Evolutionary conservation across 2,329 filamentous ascomycete species (phyloP).

Genomic region (Hypomyces rosellus): DNA sequence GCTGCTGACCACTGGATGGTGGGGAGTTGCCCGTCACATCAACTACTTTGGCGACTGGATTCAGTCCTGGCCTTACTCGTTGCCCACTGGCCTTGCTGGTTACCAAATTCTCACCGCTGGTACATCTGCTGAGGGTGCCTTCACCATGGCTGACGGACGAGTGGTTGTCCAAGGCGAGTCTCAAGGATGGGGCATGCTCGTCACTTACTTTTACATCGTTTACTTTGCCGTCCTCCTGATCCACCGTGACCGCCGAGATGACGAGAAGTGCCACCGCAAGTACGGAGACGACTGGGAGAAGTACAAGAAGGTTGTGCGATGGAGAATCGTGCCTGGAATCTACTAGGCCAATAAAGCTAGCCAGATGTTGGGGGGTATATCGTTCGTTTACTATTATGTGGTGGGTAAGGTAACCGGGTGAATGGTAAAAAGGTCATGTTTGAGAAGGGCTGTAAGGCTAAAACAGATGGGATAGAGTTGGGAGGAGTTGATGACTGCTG

Average conservation of each 20-base stretch:
- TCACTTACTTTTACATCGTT: conserved; percentile 91
- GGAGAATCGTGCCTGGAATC: conserved; percentile 75
- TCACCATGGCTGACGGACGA: conserved; percentile 52
- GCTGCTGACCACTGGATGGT: conserved; percentile 83
- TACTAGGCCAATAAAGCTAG: conserved; percentile 48
- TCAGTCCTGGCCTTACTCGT: conserved; percentile 83
- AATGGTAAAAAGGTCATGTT: background rate
- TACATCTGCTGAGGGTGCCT: conserved; percentile 42
- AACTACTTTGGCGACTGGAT: conserved; percentile 96
- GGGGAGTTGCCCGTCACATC: conserved; percentile 86
- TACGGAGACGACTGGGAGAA: conserved; percentile 89
- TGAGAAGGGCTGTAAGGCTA: too few relatives aligned
- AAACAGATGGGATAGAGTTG: background rate
- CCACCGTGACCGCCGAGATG: conserved; percentile 80
- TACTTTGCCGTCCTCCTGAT: conserved; percentile 86
- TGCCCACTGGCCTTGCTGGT: conserved; percentile 80
- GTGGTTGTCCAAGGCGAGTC: conserved; percentile 66
- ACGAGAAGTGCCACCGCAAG: conserved; percentile 85
- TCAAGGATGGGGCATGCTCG: conserved; percentile 74
- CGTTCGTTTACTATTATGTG: background rate
- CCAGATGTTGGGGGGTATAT: background rate
- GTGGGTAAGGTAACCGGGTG: background rate
- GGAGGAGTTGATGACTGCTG: background rate
- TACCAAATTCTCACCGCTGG: conserved; percentile 63
- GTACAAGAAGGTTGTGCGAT: conserved; percentile 78